phyloP scores from a whole-genome alignment of 2,329 filamentous ascomycete genomes.

The Drechslerella stenobrocha region DNA sequence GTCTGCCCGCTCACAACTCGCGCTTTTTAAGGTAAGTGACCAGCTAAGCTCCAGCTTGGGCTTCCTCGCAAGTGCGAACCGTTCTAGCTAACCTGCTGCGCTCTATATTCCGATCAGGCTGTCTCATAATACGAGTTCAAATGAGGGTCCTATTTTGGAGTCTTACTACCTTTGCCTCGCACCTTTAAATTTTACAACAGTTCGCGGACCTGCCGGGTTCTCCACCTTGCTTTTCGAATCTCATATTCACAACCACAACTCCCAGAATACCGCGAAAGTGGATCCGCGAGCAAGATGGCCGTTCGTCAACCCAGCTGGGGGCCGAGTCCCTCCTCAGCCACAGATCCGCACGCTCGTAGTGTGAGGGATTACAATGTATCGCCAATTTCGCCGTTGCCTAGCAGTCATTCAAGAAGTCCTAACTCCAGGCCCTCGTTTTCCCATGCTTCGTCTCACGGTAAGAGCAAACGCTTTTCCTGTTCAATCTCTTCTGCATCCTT shows the following conservation, averaged over 20 bases:
- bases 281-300: slow-evolving; percentile 26
- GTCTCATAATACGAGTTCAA: slow-evolving; percentile 46
- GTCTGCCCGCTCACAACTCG: neutral
- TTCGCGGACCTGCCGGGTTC: slow-evolving; percentile 35
- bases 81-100: slow-evolving; percentile 11
- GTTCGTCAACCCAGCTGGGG: slow-evolving; percentile 41
- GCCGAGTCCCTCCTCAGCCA: slow-evolving; percentile 47
- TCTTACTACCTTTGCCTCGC: slow-evolving; percentile 39
- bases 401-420: slow-evolving; percentile 30
- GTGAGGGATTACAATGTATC: slow-evolving; percentile 30
- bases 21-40: neutral
- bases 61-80: neutral
- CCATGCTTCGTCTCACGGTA: slow-evolving; percentile 41
- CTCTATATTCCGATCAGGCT: slow-evolving; percentile 35
- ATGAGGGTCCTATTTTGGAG: slow-evolving; percentile 38
- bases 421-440: slow-evolving; percentile 31
- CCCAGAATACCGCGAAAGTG: slow-evolving; percentile 7
- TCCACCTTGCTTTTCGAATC: neutral
- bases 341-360: slow-evolving; percentile 25
- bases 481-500: too few species aligned
- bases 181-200: slow-evolving; percentile 10
- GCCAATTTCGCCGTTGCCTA: slow-evolving; percentile 26
- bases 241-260: slow-evolving; percentile 6
- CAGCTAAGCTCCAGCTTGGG: neutral
- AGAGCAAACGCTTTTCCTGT: slow-evolving; percentile 9